Evolutionary conservation across 768 basidiomycete genomes (phyloP).

Genomic region (Rhodotorula babjevae): DNA sequence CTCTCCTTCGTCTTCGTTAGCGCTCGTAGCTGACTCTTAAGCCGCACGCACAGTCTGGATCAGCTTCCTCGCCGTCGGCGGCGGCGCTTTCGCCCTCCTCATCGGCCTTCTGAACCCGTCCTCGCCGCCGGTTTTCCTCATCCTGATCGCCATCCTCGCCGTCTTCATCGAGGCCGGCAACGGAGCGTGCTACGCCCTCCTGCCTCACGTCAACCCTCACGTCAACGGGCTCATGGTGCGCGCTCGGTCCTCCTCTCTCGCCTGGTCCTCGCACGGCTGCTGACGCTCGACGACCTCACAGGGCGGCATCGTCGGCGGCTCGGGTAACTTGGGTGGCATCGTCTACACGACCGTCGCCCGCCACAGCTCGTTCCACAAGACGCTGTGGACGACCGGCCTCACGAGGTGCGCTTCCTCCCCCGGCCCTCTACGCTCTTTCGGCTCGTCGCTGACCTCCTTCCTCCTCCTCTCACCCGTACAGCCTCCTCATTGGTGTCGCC

Average conservation of each 20-base stretch:
- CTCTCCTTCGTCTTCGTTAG: neutral
- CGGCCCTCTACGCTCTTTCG: neutral
- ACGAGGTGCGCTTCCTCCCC: neutral
- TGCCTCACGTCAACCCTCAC: conserved; percentile 55
- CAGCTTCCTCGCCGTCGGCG: conserved; percentile 23
- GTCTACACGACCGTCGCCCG: conserved; percentile 55
- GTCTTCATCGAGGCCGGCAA: conserved; percentile 52
- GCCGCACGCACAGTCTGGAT: conserved; percentile 14
- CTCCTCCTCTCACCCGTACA: neutral
- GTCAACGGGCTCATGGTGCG: conserved; percentile 49
- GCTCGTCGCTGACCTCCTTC: neutral
- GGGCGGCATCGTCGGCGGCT: conserved; percentile 49
- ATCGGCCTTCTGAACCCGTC: conserved; percentile 24
- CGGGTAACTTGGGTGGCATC: conserved; percentile 52
- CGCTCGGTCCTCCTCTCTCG: neutral
- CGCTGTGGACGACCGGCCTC: conserved; percentile 21
- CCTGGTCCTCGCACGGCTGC: neutral
- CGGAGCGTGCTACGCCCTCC: conserved; percentile 54
- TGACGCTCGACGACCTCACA: neutral
- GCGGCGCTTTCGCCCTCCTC: conserved; percentile 23
- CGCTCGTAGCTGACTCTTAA: too few relatives aligned
- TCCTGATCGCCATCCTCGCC: conserved; percentile 50
- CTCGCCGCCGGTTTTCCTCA: conserved; percentile 46
- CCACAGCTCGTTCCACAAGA: conserved; percentile 41
- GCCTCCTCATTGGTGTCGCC: neutral